Evolutionary conservation across 2,329 filamentous ascomycete genomes (phyloP).

Genomic region (Fusarium burgessii): DNA sequence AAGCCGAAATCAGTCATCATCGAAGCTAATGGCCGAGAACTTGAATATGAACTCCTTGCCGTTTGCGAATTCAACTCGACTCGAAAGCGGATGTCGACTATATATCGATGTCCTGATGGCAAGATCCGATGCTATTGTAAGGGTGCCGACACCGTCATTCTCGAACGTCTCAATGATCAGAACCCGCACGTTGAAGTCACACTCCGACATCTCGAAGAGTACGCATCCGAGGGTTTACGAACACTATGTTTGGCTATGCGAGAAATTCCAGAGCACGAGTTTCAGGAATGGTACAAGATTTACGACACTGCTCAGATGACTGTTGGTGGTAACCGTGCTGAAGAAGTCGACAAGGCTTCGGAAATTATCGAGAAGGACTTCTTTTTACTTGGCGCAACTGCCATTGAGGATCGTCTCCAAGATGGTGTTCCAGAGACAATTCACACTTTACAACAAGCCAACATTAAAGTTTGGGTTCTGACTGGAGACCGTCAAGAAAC

Average conservation of each 20-base stretch:
- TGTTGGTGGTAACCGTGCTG: slow-evolving; percentile 89
- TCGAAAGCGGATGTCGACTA: slow-evolving; percentile 96
- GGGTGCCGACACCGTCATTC: slow-evolving; percentile 95
- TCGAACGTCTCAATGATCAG: slow-evolving; percentile 86
- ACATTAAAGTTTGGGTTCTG: slow-evolving; percentile 98
- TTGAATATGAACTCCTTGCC: slow-evolving; percentile 90
- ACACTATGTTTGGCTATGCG: slow-evolving; percentile 96
- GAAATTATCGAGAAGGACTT: slow-evolving; percentile 96
- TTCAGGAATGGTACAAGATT: slow-evolving; percentile 85
- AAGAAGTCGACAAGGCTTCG: slow-evolving; percentile 96
- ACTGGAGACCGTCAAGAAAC: slow-evolving; percentile 98
- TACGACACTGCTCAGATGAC: slow-evolving; percentile 91
- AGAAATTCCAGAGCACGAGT: slow-evolving; percentile 91
- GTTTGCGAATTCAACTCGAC: slow-evolving; percentile 99
- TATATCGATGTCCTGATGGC: slow-evolving; percentile 95
- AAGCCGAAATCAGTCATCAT: slow-evolving; percentile 92
- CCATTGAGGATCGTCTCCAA: slow-evolving; percentile 96
- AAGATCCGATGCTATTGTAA: slow-evolving; percentile 96
- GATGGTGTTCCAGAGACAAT: slow-evolving; percentile 99
- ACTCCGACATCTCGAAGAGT: slow-evolving; percentile 95
- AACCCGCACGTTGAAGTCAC: slow-evolving; percentile 92
- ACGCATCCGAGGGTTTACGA: slow-evolving; percentile 93
- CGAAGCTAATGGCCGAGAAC: slow-evolving; percentile 75
- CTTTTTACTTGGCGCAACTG: slow-evolving; percentile 90
- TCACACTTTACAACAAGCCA: slow-evolving; percentile 93